Evolutionary conservation across 352 stramenopile species (phyloP).

Genomic region (Globisporangium nodosum): DNA sequence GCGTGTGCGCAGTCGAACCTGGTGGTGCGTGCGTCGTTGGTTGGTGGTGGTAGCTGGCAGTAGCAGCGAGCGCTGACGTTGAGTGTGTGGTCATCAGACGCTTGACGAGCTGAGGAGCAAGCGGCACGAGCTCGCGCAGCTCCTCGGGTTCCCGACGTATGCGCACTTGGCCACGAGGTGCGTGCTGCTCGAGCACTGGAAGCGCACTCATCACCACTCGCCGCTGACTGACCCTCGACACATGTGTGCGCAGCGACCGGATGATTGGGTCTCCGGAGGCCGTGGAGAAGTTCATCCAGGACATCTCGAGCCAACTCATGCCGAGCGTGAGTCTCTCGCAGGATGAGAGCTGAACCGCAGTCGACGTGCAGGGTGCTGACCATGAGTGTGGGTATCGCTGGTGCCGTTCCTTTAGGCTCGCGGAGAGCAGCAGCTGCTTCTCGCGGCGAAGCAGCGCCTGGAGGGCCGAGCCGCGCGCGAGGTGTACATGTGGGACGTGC

Average conservation of each 20-base stretch:
- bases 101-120: constrained; percentile 85
- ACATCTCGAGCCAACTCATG: constrained; percentile 63
- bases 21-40: constrained; percentile 16
- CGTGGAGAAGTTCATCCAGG: constrained; percentile 59
- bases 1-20: constrained; percentile 76
- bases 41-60: neutral
- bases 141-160: constrained; percentile 90
- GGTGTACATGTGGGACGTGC: constrained; percentile 93
- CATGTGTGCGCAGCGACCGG: constrained; percentile 46
- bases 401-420: constrained; percentile 22
- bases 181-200: neutral
- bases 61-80: neutral
- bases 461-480: constrained; percentile 35
- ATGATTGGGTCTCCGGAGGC: constrained; percentile 78
- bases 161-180: constrained; percentile 90
- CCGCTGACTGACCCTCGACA: neutral
- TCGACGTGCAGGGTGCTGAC: too few species aligned
- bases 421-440: constrained; percentile 49
- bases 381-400: too few species aligned
- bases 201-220: neutral
- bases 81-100: constrained; percentile 22
- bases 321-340: constrained; percentile 35
- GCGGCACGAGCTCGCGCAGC: constrained; percentile 84
- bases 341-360: too few species aligned
- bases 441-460: constrained; percentile 54